phyloP scores from a whole-genome alignment of 495 filamentous ascomycete genomes.

The Podospora pseudoanserina region DNA sequence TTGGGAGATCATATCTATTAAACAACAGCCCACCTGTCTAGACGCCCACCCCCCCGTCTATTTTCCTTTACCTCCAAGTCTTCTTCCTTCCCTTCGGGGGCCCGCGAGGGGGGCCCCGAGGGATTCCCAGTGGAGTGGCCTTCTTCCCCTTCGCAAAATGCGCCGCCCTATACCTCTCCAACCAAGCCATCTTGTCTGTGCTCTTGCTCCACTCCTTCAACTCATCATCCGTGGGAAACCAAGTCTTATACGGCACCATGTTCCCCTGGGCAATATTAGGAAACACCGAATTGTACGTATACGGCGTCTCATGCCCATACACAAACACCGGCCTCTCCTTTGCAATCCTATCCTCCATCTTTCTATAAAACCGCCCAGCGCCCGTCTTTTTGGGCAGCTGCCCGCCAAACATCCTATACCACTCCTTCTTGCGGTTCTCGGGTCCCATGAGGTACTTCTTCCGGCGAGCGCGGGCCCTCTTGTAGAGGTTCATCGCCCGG shows the following conservation, averaged over 20 bases:
- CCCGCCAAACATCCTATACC: slow-evolving; percentile 37
- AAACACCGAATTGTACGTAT: slow-evolving; percentile 32
- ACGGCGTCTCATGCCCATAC: slow-evolving; percentile 25
- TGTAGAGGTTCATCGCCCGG: slow-evolving; percentile 48
- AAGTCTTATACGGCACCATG: slow-evolving; percentile 4
- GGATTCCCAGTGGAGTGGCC: no score
- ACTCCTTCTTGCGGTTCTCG: slow-evolving; percentile 37
- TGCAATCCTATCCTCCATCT: slow-evolving; percentile 17
- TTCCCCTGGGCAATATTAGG: slow-evolving; percentile 9
- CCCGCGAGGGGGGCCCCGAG: no score
- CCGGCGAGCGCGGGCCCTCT: slow-evolving; percentile 49
- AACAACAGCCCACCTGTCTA: neutral
- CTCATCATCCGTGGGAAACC: neutral
- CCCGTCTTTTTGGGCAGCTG: slow-evolving; percentile 28
- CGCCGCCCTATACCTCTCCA: neutral
- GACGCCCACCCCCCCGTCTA: neutral
- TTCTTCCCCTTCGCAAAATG: neutral
- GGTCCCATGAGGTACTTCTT: slow-evolving; percentile 32
- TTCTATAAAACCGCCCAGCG: slow-evolving; percentile 29
- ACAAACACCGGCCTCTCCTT: slow-evolving; percentile 31
- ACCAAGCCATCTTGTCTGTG: slow-evolving; percentile 2
- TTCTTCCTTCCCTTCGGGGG: neutral
- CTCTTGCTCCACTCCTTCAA: slow-evolving; percentile 6
- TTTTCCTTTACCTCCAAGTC: neutral
- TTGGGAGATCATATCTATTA: neutral